A percentile compares a stretch with the other conserved stretches of the same genome.
phyloP scores from a whole-genome alignment of 2,329 filamentous ascomycete genomes.

The Nothophaeocryptopus gaeumannii region DNA sequence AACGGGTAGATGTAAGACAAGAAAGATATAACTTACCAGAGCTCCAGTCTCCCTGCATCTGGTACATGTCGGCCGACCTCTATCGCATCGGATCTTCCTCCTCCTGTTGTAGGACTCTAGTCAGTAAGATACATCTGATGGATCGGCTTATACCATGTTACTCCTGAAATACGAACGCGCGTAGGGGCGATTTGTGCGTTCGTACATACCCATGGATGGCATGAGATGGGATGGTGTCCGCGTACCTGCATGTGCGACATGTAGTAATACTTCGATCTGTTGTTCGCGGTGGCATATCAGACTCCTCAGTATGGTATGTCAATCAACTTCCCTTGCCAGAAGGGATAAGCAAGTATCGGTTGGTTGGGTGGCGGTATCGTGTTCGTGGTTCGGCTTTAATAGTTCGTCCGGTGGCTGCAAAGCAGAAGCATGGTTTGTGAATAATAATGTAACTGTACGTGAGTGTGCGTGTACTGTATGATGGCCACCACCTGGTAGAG shows the following conservation, averaged over 20 bases:
- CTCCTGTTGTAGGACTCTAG: constrained; percentile 3
- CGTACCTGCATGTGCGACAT: constrained; percentile 20
- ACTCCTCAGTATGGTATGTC: too few relatives aligned
- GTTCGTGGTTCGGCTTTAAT: too few relatives aligned
- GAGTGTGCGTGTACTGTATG: too few relatives aligned
- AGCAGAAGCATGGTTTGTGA: too few relatives aligned
- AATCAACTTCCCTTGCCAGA: too few relatives aligned
- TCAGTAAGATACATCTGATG: neutral
- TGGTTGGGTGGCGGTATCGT: too few relatives aligned
- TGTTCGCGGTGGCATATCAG: constrained; percentile 13
- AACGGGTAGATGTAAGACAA: neutral
- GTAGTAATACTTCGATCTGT: constrained; percentile 19
- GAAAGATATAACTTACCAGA: constrained; percentile 10
- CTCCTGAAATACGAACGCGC: neutral
- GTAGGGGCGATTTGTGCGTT: neutral
- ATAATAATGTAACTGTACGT: too few relatives aligned
- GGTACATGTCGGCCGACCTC: constrained; percentile 15
- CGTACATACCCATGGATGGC: too few relatives aligned
- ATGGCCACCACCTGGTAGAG: too few relatives aligned
- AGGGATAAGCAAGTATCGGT: too few relatives aligned
- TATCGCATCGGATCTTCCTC: constrained; percentile 18
- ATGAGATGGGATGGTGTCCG: too few relatives aligned
- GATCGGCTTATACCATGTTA: neutral
- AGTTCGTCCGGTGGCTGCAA: too few relatives aligned
- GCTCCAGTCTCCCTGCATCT: constrained; percentile 18